Conservation (phyloP, 768 basidiomycete species). For the Astraeus odoratus region DNA sequence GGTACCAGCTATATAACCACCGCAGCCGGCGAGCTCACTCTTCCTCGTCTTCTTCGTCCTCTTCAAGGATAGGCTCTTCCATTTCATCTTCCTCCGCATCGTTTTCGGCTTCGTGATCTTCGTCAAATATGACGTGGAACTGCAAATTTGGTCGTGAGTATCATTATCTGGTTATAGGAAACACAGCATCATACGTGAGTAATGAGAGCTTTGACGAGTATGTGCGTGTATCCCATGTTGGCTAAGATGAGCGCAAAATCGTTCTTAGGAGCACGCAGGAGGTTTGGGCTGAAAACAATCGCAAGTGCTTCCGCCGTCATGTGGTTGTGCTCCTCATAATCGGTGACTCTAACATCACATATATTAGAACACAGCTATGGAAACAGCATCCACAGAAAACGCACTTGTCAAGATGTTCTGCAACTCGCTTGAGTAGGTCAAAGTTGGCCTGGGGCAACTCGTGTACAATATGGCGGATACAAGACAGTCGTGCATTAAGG, state of each 20-base stretch:
- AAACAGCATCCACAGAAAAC: conserved; percentile 12
- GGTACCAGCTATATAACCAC: not conserved
- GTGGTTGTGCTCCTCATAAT: conserved; percentile 82
- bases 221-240: conserved; percentile 74
- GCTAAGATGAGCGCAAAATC: conserved; percentile 72
- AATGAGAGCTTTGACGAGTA: conserved; percentile 69
- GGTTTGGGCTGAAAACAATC: conserved; percentile 80
- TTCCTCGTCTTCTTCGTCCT: conserved; percentile 45
- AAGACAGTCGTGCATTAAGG: conserved; percentile 55
- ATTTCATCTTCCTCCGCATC: conserved; percentile 60
- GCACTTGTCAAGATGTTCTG: conserved; percentile 78
- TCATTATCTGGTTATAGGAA: too few species aligned
- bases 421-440: conserved; percentile 69
- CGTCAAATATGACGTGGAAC: conserved; percentile 71
- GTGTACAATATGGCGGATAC: conserved; percentile 63
- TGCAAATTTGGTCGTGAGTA: too few species aligned
- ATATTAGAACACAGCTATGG: not conserved
- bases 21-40: conserved; percentile 15
- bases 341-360: conserved; percentile 55
- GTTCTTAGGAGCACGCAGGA: conserved; percentile 70
- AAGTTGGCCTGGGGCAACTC: conserved; percentile 67
- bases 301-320: conserved; percentile 85
- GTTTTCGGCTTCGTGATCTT: conserved; percentile 46
- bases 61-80: conserved; percentile 62
- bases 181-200: conserved; percentile 74